Percentiles rank a stretch among this genome's conserved stretches.
Conservation (phyloP, 2,329 filamentous ascomycete species). For the Diplodia intermedia region DNA sequence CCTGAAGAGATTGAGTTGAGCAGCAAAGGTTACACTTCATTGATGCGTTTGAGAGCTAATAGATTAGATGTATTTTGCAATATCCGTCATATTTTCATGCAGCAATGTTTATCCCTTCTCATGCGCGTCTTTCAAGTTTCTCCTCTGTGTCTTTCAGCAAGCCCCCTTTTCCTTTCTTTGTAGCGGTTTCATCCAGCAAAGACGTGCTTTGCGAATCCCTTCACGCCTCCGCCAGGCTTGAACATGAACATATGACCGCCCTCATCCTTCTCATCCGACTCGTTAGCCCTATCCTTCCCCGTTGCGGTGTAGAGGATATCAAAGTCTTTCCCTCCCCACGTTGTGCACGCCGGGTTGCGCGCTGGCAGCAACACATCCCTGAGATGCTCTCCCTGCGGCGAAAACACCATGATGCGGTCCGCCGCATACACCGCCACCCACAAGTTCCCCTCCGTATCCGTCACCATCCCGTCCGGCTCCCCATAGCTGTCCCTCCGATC, state of each 20-base stretch:
- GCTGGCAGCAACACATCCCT: background rate
- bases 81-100: too few relatives aligned
- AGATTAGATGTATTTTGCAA: too few relatives aligned
- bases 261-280: background rate
- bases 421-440: background rate
- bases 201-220: conserved; percentile 1
- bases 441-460: conserved; percentile 2
- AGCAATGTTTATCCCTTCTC: too few relatives aligned
- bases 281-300: background rate
- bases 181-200: background rate
- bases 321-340: conserved; percentile 4
- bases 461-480: conserved; percentile 5
- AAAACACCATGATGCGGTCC: conserved; percentile 5
- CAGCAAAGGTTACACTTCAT: background rate
- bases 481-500: conserved; percentile 3
- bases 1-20: conserved; percentile 18
- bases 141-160: background rate
- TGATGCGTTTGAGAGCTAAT: background rate
- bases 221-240: conserved; percentile 5
- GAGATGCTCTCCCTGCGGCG: conserved; percentile 4
- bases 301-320: background rate
- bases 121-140: too few relatives aligned
- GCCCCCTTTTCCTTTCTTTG: background rate
- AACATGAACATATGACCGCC: conserved; percentile 3
- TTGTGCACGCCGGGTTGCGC: background rate